Evolutionary conservation across 768 basidiomycete genomes (phyloP), one percentile per base, ranked within the genome.

Genomic region (Termitomyces sp.): DNA sequence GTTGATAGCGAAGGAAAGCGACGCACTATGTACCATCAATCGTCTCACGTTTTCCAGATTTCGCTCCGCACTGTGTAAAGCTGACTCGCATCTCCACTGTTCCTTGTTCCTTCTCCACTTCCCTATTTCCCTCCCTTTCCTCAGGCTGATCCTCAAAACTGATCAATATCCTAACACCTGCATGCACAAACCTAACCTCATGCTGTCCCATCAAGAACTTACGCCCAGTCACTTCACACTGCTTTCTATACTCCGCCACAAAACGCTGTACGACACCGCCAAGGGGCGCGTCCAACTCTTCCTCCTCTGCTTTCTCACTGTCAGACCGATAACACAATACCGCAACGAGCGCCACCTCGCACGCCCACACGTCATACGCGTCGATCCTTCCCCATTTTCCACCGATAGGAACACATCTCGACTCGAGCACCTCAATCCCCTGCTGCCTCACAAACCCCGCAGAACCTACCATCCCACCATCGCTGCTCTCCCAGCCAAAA

Each of bases 401-500:
- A 9, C 5, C 17, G 30, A 15, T 30, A 2, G 43, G 47, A 34
- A 60, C 51, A 38, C 45, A 24, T 44, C 55, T 26, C 17, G 54
- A 51, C 8, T 61, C 65, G 7, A 73, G 57, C 37, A 55, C 45
- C 14, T 57, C 50, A n/a, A 55, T 55, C 2, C 51, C 44, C 30
- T 55, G 58, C 14, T 55, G 58, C 48, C 53, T 22, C 19, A 81
- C 37, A 15, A 38, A 38, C 17, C 37, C 37, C 7, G 37, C 42
- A 4, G 73, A 68, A 9, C 81, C 83, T 6, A 66, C 64, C 79
- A 87, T 78, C 5, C 75, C 77, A 15, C 64, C 68, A 7, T 71
- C 77, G 44, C 65, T 56, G 10, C 74, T 72, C 38, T 81, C 78
- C 85, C 86, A 89, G 1, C 87, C 86, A 0, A 85, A n/a, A 70